These are phyloP conservation scores for Tinospora cordifolia DNA, from an alignment of 164 flowering plant genomes.

Conservation along the genomic window DNA sequence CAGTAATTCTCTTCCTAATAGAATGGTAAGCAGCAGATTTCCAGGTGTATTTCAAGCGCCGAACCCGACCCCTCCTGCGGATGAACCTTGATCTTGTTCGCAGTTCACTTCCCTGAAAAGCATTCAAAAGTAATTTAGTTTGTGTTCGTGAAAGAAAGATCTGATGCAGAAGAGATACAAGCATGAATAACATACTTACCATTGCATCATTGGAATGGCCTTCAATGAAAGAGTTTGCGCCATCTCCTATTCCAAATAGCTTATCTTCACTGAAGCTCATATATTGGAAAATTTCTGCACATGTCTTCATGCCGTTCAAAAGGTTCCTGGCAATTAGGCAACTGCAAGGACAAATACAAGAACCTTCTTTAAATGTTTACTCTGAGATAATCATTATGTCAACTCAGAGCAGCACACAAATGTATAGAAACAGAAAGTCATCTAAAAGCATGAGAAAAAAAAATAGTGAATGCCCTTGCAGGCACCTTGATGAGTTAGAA, in stretches of 20 bases:
- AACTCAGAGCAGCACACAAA: background rate
- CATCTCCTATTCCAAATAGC: constrained; percentile 48
- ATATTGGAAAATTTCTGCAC: constrained; percentile 71
- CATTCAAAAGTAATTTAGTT: background rate
- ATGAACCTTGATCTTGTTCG: constrained; percentile 84
- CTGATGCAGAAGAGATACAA: background rate
- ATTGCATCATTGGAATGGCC: constrained; percentile 45
- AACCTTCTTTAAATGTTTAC: background rate
- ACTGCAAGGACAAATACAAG: constrained; percentile 38
- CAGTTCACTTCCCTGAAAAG: constrained; percentile 51
- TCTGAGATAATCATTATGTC: background rate
- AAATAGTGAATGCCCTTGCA: background rate
- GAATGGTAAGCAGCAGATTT: constrained; percentile 93
- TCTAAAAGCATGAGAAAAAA: background rate
- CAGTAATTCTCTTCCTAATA: constrained; percentile 83
- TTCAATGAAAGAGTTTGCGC: constrained; percentile 40
- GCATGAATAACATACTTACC: constrained; percentile 31
- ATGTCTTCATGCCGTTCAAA: constrained; percentile 81
- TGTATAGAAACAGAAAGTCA: background rate
- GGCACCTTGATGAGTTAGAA: background rate
- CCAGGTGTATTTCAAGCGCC: constrained; percentile 92
- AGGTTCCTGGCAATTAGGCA: constrained; percentile 89
- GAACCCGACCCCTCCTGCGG: constrained; percentile 90
- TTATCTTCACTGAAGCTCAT: constrained; percentile 58
- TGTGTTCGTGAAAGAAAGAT: constrained; percentile 9